A percentile compares a stretch with the other conserved stretches of the same genome.
Conservation (phyloP, 1,284 basidiomycete genomes). For the Ganoderma resinaceum region DNA sequence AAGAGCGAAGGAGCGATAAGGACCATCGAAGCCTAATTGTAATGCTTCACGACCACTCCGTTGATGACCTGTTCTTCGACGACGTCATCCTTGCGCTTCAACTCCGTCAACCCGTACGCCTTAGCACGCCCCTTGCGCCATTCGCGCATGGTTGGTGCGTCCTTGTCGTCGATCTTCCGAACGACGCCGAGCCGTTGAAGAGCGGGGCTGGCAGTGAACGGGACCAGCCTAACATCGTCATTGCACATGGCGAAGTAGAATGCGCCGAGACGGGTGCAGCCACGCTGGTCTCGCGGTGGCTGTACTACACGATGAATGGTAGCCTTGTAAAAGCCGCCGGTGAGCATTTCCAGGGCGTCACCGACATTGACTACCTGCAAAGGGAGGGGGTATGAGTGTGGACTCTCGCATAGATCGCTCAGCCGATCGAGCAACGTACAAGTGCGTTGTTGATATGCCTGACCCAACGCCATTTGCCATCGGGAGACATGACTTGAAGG, state of each 20-base stretch:
- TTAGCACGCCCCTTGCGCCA: slow-evolving; percentile 49
- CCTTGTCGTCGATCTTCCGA: slow-evolving; percentile 39
- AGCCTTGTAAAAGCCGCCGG: slow-evolving; percentile 52
- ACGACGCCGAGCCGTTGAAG: slow-evolving; percentile 42
- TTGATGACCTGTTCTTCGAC: slow-evolving; percentile 44
- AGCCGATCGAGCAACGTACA: slow-evolving; percentile 39
- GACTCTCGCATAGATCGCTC: background rate
- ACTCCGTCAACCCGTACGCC: slow-evolving; percentile 42
- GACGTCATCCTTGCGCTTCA: slow-evolving; percentile 38
- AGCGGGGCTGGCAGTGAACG: slow-evolving; percentile 40
- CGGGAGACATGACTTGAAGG: slow-evolving; percentile 60
- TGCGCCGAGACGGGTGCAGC: slow-evolving; percentile 49
- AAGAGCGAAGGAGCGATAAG: background rate
- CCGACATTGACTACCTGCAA: slow-evolving; percentile 34
- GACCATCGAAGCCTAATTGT: slow-evolving; percentile 33
- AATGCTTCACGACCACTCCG: slow-evolving; percentile 44
- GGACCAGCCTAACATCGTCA: slow-evolving; percentile 39
- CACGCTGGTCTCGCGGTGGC: slow-evolving; percentile 56
- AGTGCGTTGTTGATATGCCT: slow-evolving; percentile 64
- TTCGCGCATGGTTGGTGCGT: slow-evolving; percentile 47
- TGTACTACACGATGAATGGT: slow-evolving; percentile 53
- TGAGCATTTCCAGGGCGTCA: slow-evolving; percentile 51
- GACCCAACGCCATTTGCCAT: slow-evolving; percentile 65
- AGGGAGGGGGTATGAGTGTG: slow-evolving; percentile 40
- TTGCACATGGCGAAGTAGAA: slow-evolving; percentile 50